Conservation (phyloP, 139 green algal genomes). For the Picochlorum sp. region DNA sequence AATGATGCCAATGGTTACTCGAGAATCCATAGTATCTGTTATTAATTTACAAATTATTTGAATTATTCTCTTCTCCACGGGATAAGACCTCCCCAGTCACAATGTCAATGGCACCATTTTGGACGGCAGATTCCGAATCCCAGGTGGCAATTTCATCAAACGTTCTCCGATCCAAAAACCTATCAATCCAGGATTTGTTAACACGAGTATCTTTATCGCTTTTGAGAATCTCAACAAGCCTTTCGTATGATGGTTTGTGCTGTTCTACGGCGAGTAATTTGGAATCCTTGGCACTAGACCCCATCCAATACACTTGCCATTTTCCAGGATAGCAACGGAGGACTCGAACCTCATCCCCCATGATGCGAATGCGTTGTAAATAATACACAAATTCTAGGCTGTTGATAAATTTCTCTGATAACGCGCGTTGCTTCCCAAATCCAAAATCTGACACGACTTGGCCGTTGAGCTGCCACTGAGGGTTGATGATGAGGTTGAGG, state of each 20-base stretch:
- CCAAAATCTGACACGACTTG: constrained; percentile 57
- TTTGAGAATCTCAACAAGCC: constrained; percentile 34
- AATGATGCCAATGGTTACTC: background rate
- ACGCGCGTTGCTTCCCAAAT: constrained; percentile 40
- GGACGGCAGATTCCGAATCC: background rate
- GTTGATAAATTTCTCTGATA: constrained; percentile 45
- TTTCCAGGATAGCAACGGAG: constrained; percentile 45
- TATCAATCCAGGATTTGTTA: constrained; percentile 26
- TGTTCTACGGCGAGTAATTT: constrained; percentile 25
- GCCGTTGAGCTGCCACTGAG: constrained; percentile 60
- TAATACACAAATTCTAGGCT: constrained; percentile 54
- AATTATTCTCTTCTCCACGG: too few relatives aligned
- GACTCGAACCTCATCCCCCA: constrained; percentile 52
- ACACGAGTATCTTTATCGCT: constrained; percentile 13
- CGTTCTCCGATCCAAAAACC: constrained; percentile 7
- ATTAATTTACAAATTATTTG: too few relatives aligned
- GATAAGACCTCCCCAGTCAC: constrained; percentile 21
- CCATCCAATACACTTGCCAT: constrained; percentile 55
- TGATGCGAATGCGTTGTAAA: constrained; percentile 45
- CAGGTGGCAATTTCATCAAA: constrained; percentile 17
- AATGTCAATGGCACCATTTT: constrained; percentile 17
- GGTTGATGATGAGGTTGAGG: constrained; percentile 68
- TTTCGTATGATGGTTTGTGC: constrained; percentile 27
- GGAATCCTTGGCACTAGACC: background rate
- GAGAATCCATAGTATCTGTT: background rate